Conservation (phyloP, 1,139 yeast genomes). For the Spencermartinsiella ligniputridi region DNA sequence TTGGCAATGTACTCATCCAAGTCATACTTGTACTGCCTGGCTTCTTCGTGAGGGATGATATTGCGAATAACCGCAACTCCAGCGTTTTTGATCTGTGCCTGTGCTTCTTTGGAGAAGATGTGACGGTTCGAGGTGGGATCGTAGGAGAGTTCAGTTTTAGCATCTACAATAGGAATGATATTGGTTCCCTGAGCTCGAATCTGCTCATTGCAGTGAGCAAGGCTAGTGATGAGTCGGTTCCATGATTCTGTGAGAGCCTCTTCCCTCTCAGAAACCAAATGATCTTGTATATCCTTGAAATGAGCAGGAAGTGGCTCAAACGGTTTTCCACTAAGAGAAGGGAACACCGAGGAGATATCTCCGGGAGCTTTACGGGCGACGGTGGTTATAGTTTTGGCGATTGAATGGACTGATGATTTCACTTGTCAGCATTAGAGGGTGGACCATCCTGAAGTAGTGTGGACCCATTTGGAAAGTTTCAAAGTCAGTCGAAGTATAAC, state of each 20-base stretch:
- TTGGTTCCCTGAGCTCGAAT: conserved; percentile 24
- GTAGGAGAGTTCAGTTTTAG: not conserved
- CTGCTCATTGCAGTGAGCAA: conserved; percentile 25
- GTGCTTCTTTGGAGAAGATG: not conserved
- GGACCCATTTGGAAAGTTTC: too few relatives aligned
- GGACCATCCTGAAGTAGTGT: too few relatives aligned
- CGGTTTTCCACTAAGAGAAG: conserved; percentile 4
- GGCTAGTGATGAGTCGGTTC: conserved; percentile 8
- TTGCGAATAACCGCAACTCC: conserved; percentile 35
- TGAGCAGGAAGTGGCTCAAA: conserved; percentile 1
- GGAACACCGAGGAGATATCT: conserved; percentile 9
- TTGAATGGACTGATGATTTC: not conserved
- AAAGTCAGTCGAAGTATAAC: too few relatives aligned
- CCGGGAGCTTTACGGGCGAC: conserved; percentile 2
- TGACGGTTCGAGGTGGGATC: conserved; percentile 9
- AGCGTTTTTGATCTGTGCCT: conserved; percentile 17
- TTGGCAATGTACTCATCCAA: conserved; percentile 87
- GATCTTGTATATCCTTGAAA: conserved; percentile 2
- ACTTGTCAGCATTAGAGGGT: not conserved
- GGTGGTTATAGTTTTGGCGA: not conserved
- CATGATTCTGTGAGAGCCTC: not conserved
- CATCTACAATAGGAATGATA: conserved; percentile 19
- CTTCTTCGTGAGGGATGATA: conserved; percentile 32
- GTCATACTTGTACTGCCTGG: conserved; percentile 17
- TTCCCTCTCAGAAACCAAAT: not conserved